Conservation (phyloP, 768 basidiomycete genomes). For the Leccinum subgranulosum region DNA sequence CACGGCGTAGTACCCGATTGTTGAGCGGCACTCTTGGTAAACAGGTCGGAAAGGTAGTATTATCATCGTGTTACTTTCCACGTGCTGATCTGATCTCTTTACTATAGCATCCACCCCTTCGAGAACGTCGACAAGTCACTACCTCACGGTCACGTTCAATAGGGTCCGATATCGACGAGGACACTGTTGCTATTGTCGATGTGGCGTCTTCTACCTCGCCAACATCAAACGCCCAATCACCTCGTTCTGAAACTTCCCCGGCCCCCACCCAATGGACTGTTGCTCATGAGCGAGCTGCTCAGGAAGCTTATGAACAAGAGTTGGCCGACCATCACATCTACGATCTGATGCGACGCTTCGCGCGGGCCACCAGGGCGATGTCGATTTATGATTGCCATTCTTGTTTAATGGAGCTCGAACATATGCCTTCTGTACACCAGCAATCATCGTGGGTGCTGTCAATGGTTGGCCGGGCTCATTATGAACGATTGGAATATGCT, state of each 20-base stretch:
- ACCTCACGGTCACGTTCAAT: constrained; percentile 57
- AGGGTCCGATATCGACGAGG: constrained; percentile 75
- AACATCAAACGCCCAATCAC: constrained; percentile 54
- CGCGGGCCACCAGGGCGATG: constrained; percentile 70
- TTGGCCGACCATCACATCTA: constrained; percentile 84
- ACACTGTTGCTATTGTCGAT: constrained; percentile 44
- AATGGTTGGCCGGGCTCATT: constrained; percentile 83
- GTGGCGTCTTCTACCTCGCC: constrained; percentile 60
- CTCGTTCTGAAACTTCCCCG: constrained; percentile 61
- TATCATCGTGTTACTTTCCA: neutral
- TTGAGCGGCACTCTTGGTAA: constrained; percentile 56
- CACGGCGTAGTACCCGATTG: constrained; percentile 73
- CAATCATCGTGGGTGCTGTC: constrained; percentile 74
- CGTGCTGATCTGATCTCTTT: constrained; percentile 17
- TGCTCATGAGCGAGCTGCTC: constrained; percentile 66
- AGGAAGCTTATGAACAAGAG: constrained; percentile 67
- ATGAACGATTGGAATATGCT: constrained; percentile 86
- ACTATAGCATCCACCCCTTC: constrained; percentile 32
- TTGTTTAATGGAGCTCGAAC: constrained; percentile 74
- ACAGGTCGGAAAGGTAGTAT: constrained; percentile 53
- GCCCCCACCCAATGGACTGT: constrained; percentile 61
- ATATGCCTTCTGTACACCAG: constrained; percentile 71
- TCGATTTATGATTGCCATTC: constrained; percentile 72
- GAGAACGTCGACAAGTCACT: constrained; percentile 57
- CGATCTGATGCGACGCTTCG: constrained; percentile 77